Evolutionary conservation across 2,329 filamentous ascomycete genomes (phyloP), one percentile per base, ranked within the genome.

Genomic region (Fonsecaea pedrosoi): DNA sequence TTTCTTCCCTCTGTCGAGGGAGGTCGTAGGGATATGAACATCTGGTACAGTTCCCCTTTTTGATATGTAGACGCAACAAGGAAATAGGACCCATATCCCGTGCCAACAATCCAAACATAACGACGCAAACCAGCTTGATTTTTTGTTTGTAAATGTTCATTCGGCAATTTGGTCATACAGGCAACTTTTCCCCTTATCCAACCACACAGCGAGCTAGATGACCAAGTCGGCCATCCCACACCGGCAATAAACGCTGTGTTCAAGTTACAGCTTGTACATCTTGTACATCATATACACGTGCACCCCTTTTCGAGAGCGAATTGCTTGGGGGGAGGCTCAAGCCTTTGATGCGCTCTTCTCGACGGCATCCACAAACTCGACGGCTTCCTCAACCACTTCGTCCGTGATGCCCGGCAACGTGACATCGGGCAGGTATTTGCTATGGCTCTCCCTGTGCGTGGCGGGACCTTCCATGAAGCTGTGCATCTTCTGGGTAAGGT

Each of bases 401-500:
- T 70, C 68, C 21, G 68, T 70, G 18, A 70, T 54, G 21, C 68
- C 68, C 1, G 68, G 68, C 42, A 68, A 32, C 15, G 68, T 70
- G 25, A 68, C 68, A 18, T 70, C 68, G 15, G 68, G 68, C 40
- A 70, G 18, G 55, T 70, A 60, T 53, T 70, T 70, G 56, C 68
- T 70, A 30, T 70, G 68, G 40, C 65, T 68, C 56, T 68, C 63
- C 34, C 65, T 34, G 42, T 68, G 65, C 15, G 68, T 70, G 10
- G 68, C 68, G 30, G 62, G 62, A 8, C 65, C 65, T 12, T 66
- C 65, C 58, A 67, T 62, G 65, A 70, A 68, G 34, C 40, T 59
- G 45, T 70, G 68, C 25, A 62, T 56, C 48, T 70, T 67, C 18
- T 68, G 59, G n/a, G 63, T 56, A 18, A 70, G 68, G 37, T 70